Percentiles rank a stretch among this genome's conserved stretches.
phyloP scores from a whole-genome alignment of 805 yeast species.

The Debaryomyces tyrocola region DNA sequence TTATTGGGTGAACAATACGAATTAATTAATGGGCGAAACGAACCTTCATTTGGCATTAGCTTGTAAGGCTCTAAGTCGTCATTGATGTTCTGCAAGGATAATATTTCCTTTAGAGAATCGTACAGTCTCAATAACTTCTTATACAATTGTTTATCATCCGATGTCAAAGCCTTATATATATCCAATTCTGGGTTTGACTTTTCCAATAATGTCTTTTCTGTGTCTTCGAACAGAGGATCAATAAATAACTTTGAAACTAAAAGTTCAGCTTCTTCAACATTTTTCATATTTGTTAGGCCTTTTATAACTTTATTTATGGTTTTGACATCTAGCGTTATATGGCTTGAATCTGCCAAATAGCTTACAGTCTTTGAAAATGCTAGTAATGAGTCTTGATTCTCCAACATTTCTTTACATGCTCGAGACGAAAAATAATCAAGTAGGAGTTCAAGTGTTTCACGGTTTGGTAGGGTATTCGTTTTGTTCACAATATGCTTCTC shows the following conservation, averaged over 20 bases:
- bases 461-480: conserved; percentile 8
- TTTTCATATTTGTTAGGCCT: conserved; percentile 10
- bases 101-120: conserved; percentile 13
- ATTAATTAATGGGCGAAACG: conserved; percentile 22
- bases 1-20: conserved; percentile 10
- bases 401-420: background rate
- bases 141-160: conserved; percentile 20
- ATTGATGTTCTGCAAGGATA: conserved; percentile 4
- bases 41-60: conserved; percentile 23
- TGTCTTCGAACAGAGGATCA: background rate
- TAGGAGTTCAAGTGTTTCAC: conserved; percentile 17
- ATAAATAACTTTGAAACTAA: conserved; percentile 7
- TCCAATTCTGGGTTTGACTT: conserved; percentile 5
- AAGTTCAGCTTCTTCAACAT: conserved; percentile 10
- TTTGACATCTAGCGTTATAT: conserved; percentile 13
- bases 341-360: conserved; percentile 2
- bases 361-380: conserved; percentile 4
- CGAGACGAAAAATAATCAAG: conserved; percentile 11
- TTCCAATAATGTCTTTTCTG: background rate
- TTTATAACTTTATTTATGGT: conserved; percentile 18
- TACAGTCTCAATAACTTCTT: conserved; percentile 12
- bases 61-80: background rate
- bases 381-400: background rate
- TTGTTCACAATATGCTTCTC: background rate
- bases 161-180: conserved; percentile 20